These are phyloP conservation scores for Neopestalotiopsis sp. DNA, from an alignment of 2,329 filamentous ascomycete genomes.

Conservation along the genomic window DNA sequence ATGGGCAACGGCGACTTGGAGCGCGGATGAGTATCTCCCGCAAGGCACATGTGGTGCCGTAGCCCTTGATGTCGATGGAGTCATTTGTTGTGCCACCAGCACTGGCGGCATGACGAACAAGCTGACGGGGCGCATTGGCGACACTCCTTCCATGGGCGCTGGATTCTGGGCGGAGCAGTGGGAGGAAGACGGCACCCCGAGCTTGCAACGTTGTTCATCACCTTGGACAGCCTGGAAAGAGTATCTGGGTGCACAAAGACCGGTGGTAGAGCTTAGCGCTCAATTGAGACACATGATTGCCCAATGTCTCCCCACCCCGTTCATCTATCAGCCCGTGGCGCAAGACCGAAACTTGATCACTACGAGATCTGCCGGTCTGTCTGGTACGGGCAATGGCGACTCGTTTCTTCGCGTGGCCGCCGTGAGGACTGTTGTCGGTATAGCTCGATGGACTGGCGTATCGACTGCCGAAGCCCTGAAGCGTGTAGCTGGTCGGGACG, in stretches of 20 bases:
- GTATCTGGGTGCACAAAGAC: conserved; percentile 31
- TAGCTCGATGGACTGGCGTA: conserved; percentile 66
- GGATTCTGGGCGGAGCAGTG: conserved; percentile 93
- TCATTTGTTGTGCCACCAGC: conserved; percentile 71
- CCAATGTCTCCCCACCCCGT: conserved; percentile 64
- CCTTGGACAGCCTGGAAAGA: conserved; percentile 27
- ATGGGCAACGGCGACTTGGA: conserved; percentile 56
- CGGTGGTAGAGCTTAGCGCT: conserved; percentile 45
- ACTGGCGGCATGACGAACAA: conserved; percentile 89
- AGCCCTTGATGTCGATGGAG: conserved; percentile 77
- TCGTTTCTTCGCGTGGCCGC: conserved; percentile 79
- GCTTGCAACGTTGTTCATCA: conserved; percentile 18
- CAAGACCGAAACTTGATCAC: conserved; percentile 26
- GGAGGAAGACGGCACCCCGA: conserved; percentile 44
- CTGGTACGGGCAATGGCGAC: conserved; percentile 87
- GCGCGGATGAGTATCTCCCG: conserved; percentile 70
- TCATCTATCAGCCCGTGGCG: conserved; percentile 42
- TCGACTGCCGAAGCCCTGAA: conserved; percentile 64
- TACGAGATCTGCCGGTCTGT: conserved; percentile 63
- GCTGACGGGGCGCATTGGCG: conserved; percentile 81
- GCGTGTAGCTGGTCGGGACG: conserved; percentile 71
- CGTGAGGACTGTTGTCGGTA: conserved; percentile 73
- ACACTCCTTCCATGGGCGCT: conserved; percentile 83
- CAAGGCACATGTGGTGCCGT: conserved; percentile 88
- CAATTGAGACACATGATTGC: conserved; percentile 56